Base-by-base conservation (phyloP, 2,329 filamentous ascomycete genomes). In the Xylariaceae sp. region DNA sequence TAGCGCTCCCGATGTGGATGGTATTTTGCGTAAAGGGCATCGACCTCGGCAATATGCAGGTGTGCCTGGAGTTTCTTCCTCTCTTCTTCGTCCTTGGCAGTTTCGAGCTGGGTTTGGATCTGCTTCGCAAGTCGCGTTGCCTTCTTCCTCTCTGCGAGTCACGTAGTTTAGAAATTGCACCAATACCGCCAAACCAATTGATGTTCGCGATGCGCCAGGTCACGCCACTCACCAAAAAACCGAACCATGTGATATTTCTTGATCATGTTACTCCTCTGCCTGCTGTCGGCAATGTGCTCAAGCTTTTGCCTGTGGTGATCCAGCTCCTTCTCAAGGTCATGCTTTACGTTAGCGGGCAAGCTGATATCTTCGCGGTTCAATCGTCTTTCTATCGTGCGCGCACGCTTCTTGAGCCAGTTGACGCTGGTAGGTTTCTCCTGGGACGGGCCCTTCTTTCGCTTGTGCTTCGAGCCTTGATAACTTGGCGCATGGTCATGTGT, bases 171-270 rank as follows among this genome's bases (percentile, higher is more conserved):
- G 55, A 51, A 50, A 35, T n/a, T 40, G 26, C 27, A 45, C 43
- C 29, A 5, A 9, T 19, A 32, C 30, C n/a, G 19, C 9, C 27
- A 32, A 19, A 35, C 30, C 4, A 8, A 35, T 45, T 1, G 9
- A 19, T n/a, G 26, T 11, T 7, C 2, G 35, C 31, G 12, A 27
- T 26, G 31, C 9, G 12, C 35, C 30, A 9, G 19, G 19, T 4
- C 32, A 4, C 6, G 31, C 34, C 7, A 52, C 79, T 50, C 75
- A 88, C 88, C 89, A 71, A 92, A 92, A 68, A 94, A 94, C 31
- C 89, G 78, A 49, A 92, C 83, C 81, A 89, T 91, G 69, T 92
- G 88, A 64, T 91, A 94, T 69, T 85, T 87, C 49, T 77, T 77
- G 59, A 91, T 90, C 81, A 91, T 89, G 56, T 83, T 78, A 63